A percentile compares a stretch with the other conserved stretches of the same genome.
These are phyloP conservation scores for Andrographis paniculata DNA, from an alignment of 305 asterid genomes.

Conservation along the genomic window DNA sequence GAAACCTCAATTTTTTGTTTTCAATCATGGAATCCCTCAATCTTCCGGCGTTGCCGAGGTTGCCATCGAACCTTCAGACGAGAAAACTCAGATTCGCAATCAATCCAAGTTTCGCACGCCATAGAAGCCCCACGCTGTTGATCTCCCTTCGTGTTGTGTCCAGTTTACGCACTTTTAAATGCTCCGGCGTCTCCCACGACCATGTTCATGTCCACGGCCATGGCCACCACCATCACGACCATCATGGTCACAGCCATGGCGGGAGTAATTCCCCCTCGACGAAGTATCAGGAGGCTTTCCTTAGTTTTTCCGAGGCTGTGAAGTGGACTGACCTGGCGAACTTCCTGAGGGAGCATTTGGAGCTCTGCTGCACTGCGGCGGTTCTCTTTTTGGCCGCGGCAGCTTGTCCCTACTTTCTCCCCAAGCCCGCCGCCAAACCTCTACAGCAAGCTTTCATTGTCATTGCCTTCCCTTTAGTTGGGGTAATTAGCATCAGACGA, in stretches of 20 bases:
- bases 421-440: conserved; percentile 45
- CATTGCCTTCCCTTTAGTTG: conserved; percentile 84
- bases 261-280: conserved; percentile 37
- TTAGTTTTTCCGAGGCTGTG: conserved; percentile 46
- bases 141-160: conserved; percentile 17
- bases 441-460: conserved; percentile 50
- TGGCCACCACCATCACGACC: neutral
- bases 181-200: conserved; percentile 23
- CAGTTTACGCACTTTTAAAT: conserved; percentile 21
- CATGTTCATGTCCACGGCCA: conserved; percentile 26
- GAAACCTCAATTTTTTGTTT: neutral
- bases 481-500: conserved; percentile 36
- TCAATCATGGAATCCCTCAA: conserved; percentile 39
- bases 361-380: conserved; percentile 76
- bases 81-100: conserved; percentile 25
- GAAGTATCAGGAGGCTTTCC: conserved; percentile 48
- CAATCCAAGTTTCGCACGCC: conserved; percentile 18
- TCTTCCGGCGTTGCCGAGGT: conserved; percentile 23
- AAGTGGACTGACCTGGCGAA: conserved; percentile 68
- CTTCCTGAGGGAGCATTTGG: conserved; percentile 67
- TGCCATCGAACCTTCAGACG: conserved; percentile 23
- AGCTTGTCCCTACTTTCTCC: conserved; percentile 66
- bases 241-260: conserved; percentile 12
- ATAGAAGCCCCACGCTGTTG: conserved; percentile 12
- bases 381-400: conserved; percentile 73